Evolutionary conservation across 306 rosid species (phyloP).

Genomic region (Pueraria montana): DNA sequence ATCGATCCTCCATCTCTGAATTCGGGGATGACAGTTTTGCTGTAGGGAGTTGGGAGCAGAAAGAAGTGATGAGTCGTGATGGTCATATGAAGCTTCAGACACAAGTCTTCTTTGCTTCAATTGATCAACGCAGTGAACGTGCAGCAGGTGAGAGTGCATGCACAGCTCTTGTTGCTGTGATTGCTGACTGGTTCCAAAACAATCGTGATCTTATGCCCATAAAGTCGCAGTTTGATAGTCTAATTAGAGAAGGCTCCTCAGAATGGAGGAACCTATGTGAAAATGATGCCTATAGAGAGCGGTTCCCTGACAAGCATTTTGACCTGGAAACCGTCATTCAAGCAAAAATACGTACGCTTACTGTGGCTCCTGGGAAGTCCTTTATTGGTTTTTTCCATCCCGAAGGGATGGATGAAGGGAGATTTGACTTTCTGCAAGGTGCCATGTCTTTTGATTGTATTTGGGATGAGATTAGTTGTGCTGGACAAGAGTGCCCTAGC

Average conservation of each 20-base stretch:
- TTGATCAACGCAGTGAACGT: conserved; percentile 92
- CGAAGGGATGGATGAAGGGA: conserved; percentile 83
- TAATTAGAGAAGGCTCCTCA: conserved; percentile 91
- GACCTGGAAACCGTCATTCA: conserved; percentile 91
- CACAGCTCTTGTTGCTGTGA: conserved; percentile 96
- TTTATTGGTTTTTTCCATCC: conserved; percentile 96
- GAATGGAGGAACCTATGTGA: conserved; percentile 96
- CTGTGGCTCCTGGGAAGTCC: conserved; percentile 75
- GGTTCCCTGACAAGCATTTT: conserved; percentile 93
- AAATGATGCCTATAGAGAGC: conserved; percentile 71
- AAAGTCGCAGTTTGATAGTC: conserved; percentile 90
- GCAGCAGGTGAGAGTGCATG: conserved; percentile 99
- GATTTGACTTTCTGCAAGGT: conserved; percentile 83
- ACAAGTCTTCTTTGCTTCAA: conserved; percentile 94
- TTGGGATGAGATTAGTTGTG: conserved; percentile 89
- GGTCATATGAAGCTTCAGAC: conserved; percentile 90
- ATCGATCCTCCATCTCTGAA: conserved; percentile 80
- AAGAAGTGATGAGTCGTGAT: conserved; percentile 90
- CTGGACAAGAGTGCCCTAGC: conserved; percentile 60
- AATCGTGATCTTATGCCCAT: conserved; percentile 79
- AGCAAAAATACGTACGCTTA: conserved; percentile 88
- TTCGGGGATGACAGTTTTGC: conserved; percentile 94
- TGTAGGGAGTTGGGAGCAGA: conserved; percentile 90
- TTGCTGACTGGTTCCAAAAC: conserved; percentile 95
- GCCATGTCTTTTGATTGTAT: conserved; percentile 96